Evolutionary conservation across 805 yeast species (phyloP).

Genomic region (Candida stauntonica): DNA sequence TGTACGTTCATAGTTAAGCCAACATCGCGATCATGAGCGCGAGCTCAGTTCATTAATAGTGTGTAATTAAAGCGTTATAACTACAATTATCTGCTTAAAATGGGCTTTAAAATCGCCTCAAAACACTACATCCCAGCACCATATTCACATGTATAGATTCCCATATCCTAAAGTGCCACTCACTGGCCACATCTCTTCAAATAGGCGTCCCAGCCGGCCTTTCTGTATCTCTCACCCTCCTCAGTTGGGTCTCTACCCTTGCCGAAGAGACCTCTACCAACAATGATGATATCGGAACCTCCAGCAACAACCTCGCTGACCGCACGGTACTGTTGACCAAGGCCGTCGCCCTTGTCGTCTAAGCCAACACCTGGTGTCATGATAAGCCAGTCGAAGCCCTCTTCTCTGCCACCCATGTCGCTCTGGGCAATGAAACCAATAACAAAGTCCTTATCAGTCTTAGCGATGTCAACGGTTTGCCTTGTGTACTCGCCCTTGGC

Average conservation of each 20-base stretch:
- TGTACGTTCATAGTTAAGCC: no score
- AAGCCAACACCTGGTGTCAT: conserved; percentile 99
- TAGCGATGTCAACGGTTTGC: conserved; percentile 86
- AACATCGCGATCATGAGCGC: no score
- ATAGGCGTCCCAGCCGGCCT: conserved; percentile 96
- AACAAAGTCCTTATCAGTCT: conserved; percentile 80
- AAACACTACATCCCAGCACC: background rate
- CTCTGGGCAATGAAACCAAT: conserved; percentile 95
- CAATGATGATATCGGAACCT: conserved; percentile 94
- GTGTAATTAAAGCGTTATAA: no score
- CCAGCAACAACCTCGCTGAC: conserved; percentile 77
- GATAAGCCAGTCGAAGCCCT: conserved; percentile 90
- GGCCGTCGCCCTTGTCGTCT: conserved; percentile 91
- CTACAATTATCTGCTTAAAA: no score
- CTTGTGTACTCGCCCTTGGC: conserved; percentile 90
- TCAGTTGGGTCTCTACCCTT: conserved; percentile 87
- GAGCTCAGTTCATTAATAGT: no score
- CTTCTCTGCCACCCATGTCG: conserved; percentile 77
- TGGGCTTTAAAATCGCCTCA: background rate
- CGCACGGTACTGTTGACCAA: conserved; percentile 96
- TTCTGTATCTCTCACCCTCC: conserved; percentile 84
- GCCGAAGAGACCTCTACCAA: conserved; percentile 96
- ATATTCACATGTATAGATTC: no score
- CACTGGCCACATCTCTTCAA: conserved; percentile 32
- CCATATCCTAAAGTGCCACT: background rate